phyloP scores from a whole-genome alignment of 805 yeast genomes.

The Tetrapisispora nanseiensis region DNA sequence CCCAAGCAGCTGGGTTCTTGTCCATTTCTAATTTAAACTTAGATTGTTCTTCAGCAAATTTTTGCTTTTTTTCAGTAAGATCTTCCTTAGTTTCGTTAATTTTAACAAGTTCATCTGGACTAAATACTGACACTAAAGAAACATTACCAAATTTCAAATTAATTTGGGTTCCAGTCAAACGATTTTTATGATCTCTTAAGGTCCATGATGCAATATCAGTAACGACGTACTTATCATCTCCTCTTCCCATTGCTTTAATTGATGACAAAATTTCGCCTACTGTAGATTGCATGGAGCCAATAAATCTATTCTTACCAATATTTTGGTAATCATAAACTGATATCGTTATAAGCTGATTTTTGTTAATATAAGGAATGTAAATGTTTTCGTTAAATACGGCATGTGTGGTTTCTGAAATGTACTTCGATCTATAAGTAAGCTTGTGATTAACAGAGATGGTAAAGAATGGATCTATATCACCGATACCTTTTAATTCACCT shows the following conservation, averaged over 20 bases:
- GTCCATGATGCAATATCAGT: conserved; percentile 23
- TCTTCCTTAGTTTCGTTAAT: conserved; percentile 35
- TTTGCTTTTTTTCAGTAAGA: conserved; percentile 31
- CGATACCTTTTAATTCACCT: conserved; percentile 50
- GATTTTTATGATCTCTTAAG: conserved; percentile 26
- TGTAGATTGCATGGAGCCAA: conserved; percentile 49
- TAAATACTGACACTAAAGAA: conserved; percentile 54
- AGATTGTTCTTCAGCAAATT: conserved; percentile 36
- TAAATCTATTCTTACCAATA: conserved; percentile 49
- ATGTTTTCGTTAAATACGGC: conserved; percentile 53
- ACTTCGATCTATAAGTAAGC: conserved; percentile 43
- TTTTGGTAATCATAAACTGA: conserved; percentile 60
- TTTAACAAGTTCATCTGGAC: conserved; percentile 45
- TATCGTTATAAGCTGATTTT: conserved; percentile 47
- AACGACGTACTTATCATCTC: conserved; percentile 30
- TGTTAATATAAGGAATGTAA: conserved; percentile 52
- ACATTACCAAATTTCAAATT: conserved; percentile 51
- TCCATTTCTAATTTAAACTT: conserved; percentile 42
- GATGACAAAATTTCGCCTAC: conserved; percentile 35
- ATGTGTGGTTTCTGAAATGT: conserved; percentile 42
- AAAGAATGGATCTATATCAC: conserved; percentile 69
- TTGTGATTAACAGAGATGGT: conserved; percentile 50
- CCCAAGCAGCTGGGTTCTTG: conserved; percentile 52
- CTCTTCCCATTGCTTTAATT: neutral
- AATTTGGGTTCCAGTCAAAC: conserved; percentile 42